Evolutionary conservation across 179 eudicot genomes (phyloP), one percentile per base, ranked within the genome.

Genomic region (Drosera spatulata): DNA sequence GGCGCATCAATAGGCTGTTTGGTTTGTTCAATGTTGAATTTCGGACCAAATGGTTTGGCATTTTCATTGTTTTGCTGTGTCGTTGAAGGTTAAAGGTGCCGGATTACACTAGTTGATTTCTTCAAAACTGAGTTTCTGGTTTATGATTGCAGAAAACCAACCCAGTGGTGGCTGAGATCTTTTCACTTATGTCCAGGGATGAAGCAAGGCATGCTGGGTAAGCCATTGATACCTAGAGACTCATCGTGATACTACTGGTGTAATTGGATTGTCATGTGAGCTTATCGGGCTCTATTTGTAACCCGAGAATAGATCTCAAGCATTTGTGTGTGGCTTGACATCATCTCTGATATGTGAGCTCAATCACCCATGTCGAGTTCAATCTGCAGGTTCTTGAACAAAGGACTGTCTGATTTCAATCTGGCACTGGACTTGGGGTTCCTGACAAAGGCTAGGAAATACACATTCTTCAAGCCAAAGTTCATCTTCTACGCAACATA

Each of bases 201-300:
- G 96, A 91, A 79, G 98, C 98, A 60, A 82, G 95, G 62, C 98
- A 88, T 75, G 98, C 98, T 49, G 98, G 96, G 98, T 88, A 84
- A 61, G 85, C 59, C 39, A 11, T 42, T 39, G 37, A 40, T 55
- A 15, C 13, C 10, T 50, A 11, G 53, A 11, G 5, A 7, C 13
- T n/a, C 53, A 50, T 4, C 53, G n/a, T 6, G 49, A 45, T 10
- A 45, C 7, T 10, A 45, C 8, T 10, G 10, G 49, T 45, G 10
- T 45, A 6, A 45, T 10, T 10, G 49, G 33, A 22, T 22, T 22
- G 33, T 1, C 33, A 22, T 22, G 33, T 22, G 33, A 22, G 33
- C 33, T 22, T 22, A 22, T 22, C 33, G 33, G 33, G 33, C 33
- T 22, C 33, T 22, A 22, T 22, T 22, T 22, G 33, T 0, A 22